Base-by-base conservation (phyloP, 768 basidiomycete species). In the Gymnopilus dilepis region DNA sequence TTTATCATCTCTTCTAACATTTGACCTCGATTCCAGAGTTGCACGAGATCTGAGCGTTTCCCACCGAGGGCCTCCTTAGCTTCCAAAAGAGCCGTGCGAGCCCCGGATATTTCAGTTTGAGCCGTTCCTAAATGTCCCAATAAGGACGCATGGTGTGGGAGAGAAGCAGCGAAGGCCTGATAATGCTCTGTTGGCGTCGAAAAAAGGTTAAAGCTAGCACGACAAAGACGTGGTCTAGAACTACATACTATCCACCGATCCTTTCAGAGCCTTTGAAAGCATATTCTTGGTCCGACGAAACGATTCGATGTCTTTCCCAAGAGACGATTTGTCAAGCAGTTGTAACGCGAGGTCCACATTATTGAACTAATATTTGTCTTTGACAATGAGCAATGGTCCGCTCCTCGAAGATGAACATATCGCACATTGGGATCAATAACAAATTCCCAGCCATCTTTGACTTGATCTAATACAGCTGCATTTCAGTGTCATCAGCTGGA, bases 1-100 rank as follows among this genome's bases (percentile, higher is more conserved):
- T 86, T 86, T 69, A 96, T 83, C 95, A 99, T 99, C 74, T 99
- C 97, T 69, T 97, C 92, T 19, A 99, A 76, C n/a, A 86, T 90
- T 69, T 96, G 92, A 56, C 92, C 91, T 68, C 96, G 83, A 33
- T 89, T 84, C 90, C 94, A 95, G 26, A 99, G 80, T 69, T 93
- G 95, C 47, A 89, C 94, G 30, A 97, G 86, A 71, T 96, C 97
- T 4, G 92, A 88, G 47, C 94, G 86, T 72, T 93, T 94, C 66
- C 80, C 89, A 17, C 92, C 90, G 13, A 94, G 76, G 0, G 85
- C 81, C 58, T 94, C 93, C 67, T 92, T 94, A 1, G 90, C 83
- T 71, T 95, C 94, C 47, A 86, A 83, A 22, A 99, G 78, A 17
- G 86, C 77, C 8, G 83, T 77, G 42, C 93, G 88, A 13, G 94